phyloP scores from a whole-genome alignment of 176 grass and related monocot species.

The Aegilops umbellulata region DNA sequence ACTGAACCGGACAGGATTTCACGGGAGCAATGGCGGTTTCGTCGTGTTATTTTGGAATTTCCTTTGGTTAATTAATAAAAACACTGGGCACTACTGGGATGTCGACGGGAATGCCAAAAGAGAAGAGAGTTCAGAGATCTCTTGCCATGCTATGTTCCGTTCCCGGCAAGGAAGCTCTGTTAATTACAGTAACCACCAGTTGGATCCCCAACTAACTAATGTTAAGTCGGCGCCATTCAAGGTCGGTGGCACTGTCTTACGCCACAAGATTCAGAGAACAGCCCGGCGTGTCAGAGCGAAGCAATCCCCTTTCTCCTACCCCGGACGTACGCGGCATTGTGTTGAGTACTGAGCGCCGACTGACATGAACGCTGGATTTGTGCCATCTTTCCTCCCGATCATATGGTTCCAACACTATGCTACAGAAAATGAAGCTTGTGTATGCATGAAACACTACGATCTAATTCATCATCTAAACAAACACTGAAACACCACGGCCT shows the following conservation, averaged over 20 bases:
- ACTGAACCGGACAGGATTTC: neutral
- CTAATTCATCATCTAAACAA: too few relatives aligned
- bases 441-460: neutral
- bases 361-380: neutral
- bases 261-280: constrained; percentile 10
- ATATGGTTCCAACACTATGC: neutral
- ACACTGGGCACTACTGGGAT: neutral
- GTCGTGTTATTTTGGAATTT: neutral
- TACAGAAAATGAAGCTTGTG: too few relatives aligned
- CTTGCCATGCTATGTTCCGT: constrained; percentile 12
- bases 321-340: neutral
- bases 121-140: neutral
- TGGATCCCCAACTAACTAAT: neutral
- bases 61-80: neutral
- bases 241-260: constrained; percentile 13
- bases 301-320: too few relatives aligned
- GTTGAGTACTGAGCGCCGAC: neutral
- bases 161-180: constrained; percentile 25
- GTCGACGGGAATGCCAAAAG: neutral
- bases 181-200: neutral
- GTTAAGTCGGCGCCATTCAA: constrained; percentile 5
- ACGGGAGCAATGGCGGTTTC: neutral
- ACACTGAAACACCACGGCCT: too few relatives aligned
- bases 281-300: neutral
- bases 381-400: too few relatives aligned